Base-by-base conservation (phyloP, 768 basidiomycete genomes). In the Boletus rufocinnamomeus region DNA sequence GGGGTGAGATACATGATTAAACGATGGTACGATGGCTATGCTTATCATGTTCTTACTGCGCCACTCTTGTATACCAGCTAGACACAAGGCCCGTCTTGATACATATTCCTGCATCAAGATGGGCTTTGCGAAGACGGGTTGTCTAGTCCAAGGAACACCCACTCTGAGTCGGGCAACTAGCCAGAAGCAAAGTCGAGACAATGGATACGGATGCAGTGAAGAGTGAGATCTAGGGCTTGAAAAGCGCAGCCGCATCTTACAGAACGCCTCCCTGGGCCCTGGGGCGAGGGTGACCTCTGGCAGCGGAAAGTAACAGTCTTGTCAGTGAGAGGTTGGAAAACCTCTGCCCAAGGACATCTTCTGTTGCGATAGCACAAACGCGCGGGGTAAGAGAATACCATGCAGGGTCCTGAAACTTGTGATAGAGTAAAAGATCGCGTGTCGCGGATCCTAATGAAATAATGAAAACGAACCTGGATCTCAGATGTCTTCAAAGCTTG, bases 401-500 rank as follows among this genome's bases (percentile, higher is more conserved):
- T 38, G 30, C 46, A 52, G 47, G 43, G n/a, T 46, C 60, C 46
- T 53, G 49, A 52, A 40, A 41, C n/a, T n/a, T 19, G 55, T 65
- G 58, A 64, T 44, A 34, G 32, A 30, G 63, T 34, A 38, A 55
- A 56, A n/a, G 25, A 35, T 50, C 57, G 50, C 54, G 45, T 58
- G 60, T 57, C 41, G 41, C 48, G 44, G 50, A 37, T 51, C 58
- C 57, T 50, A 40, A 48, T 41, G 58, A 57, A 35, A 34, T 37
- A 25, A 66, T 44, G 50, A 43, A 43, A 61, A 57, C 49, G 37
- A 56, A 50, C 64, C 56, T 57, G 27, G 27, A 67, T 63, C 67
- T 54, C 23, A 58, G 54, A 56, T 54, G 32, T 47, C 47, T 44
- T 53, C 30, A 28, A 37, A n/a, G 30, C 16, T 14, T 13, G 32